A percentile compares a stretch with the other conserved stretches of the same genome.
phyloP scores from a whole-genome alignment of 2,329 filamentous ascomycete species.

The Ophiostoma perfectum region DNA sequence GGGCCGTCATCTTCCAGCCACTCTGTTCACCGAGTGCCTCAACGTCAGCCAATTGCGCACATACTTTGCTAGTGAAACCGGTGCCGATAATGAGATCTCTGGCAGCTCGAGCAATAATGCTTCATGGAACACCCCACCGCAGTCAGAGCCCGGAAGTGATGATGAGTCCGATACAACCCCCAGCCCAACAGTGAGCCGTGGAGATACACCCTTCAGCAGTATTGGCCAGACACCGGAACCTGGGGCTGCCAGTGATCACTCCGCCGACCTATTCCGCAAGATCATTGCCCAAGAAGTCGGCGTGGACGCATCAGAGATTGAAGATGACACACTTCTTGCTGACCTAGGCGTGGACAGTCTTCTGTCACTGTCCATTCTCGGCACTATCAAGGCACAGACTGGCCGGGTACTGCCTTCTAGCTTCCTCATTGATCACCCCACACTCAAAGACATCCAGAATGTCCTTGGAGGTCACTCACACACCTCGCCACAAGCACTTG shows the following conservation, averaged over 20 bases:
- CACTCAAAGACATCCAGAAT: conserved; percentile 60
- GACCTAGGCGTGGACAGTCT: conserved; percentile 56
- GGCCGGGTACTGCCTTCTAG: conserved; percentile 52
- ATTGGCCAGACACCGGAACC: conserved; percentile 31
- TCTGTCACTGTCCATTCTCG: conserved; percentile 52
- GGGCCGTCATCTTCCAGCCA: conserved; percentile 48
- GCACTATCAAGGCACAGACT: conserved; percentile 50
- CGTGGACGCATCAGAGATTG: conserved; percentile 59
- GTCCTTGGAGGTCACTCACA: conserved; percentile 51
- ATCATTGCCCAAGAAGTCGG: conserved; percentile 68
- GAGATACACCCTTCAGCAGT: conserved; percentile 46
- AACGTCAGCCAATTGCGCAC: conserved; percentile 51
- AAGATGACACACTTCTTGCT: conserved; percentile 49
- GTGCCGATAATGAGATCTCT: conserved; percentile 30
- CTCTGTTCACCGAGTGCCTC: conserved; percentile 50
- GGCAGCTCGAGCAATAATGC: conserved; percentile 32
- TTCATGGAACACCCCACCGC: background rate
- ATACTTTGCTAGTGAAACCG: conserved; percentile 36
- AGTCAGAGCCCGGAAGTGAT: conserved; percentile 40
- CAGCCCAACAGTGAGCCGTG: conserved; percentile 50
- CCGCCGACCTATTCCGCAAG: conserved; percentile 46
- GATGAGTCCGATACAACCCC: conserved; percentile 45
- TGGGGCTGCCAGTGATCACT: conserved; percentile 37
- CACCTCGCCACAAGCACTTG: conserved; percentile 24
- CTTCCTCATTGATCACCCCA: conserved; percentile 56